These are phyloP conservation scores for Gossypium trilobum DNA, from an alignment of 441 rosid species.

Conservation along the genomic window DNA sequence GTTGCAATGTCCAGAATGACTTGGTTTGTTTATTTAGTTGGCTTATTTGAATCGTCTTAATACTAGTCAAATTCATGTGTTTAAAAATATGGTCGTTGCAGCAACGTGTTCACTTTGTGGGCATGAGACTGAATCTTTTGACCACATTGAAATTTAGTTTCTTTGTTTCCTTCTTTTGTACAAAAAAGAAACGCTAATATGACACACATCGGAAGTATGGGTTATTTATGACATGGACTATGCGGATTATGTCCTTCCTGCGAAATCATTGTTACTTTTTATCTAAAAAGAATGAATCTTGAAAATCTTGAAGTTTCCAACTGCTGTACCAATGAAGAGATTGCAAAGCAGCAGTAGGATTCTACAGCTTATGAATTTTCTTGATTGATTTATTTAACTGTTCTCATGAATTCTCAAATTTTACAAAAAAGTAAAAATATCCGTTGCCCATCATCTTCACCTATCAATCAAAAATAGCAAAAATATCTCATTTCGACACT, in stretches of 20 bases:
- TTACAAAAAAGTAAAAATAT: not conserved
- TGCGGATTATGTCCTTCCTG: not conserved
- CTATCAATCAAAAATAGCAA: not conserved
- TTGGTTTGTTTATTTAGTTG: no score
- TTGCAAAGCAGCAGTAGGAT: not conserved
- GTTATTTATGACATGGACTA: not conserved
- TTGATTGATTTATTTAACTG: not conserved
- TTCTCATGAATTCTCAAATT: not conserved
- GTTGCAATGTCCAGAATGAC: no score
- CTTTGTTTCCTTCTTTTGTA: no score
- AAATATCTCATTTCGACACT: not conserved
- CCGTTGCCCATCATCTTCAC: not conserved
- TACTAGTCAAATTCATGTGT: no score
- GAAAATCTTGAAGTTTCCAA: not conserved
- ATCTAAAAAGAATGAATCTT: not conserved
- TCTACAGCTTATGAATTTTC: not conserved
- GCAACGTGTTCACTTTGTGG: no score
- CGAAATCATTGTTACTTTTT: not conserved
- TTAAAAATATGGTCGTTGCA: no score
- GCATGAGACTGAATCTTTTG: no score
- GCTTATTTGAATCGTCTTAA: no score
- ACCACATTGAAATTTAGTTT: no score
- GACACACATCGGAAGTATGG: no score
- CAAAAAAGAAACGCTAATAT: no score
- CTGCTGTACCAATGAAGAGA: not conserved